Evolutionary conservation across 2,329 filamentous ascomycete species (phyloP), one percentile per base, ranked within the genome.

Genomic region (Aspergillus puulaauensis): DNA sequence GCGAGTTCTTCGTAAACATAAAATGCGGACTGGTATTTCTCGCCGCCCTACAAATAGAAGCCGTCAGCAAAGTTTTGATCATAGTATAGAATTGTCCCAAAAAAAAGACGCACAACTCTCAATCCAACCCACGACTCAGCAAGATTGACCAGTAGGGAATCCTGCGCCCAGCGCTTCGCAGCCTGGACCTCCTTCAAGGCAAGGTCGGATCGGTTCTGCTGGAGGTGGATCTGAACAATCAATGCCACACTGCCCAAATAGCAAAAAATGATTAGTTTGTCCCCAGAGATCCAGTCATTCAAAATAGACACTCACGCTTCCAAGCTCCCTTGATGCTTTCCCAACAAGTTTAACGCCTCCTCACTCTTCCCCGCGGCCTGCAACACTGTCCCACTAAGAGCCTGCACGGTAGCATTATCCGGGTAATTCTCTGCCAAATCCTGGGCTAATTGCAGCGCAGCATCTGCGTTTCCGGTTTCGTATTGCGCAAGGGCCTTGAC

Each of bases 1-100:
- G 95, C 93, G 49, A 98, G 85, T 76, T 99, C 95, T 77, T 98
- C 93, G 70, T 91, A 98, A 60, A 98, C 93, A 81, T 99, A 98
- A 77, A 96, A 98, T 17, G 93, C 89, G 71, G 95, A 90, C 71
- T 98, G 95, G 77, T 98, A 98, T 74, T 91, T 95, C 67, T 96
- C 92, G 65, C 93, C 93, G 70, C 93, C 93, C 89, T 96, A 35
- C 9, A 39, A 11, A 23, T 12, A 19, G 21, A 50, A 11, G 15
- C 12, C 6, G 21, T 35, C n/a, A 43, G 17, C 12, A 35, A 31
- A 15, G 19, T 11, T n/a, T 15, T 11, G 6, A 8, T 7, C 12
- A 12, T 9, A 11, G 19, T 11, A 6, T 21, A 21, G 15, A 5
- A 8, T 11, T 12, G 15, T 35, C 15, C 4, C 19, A 52, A 39